These are phyloP conservation scores for Echeveria elegans DNA, from an alignment of 164 flowering plant species.

Conservation along the genomic window DNA sequence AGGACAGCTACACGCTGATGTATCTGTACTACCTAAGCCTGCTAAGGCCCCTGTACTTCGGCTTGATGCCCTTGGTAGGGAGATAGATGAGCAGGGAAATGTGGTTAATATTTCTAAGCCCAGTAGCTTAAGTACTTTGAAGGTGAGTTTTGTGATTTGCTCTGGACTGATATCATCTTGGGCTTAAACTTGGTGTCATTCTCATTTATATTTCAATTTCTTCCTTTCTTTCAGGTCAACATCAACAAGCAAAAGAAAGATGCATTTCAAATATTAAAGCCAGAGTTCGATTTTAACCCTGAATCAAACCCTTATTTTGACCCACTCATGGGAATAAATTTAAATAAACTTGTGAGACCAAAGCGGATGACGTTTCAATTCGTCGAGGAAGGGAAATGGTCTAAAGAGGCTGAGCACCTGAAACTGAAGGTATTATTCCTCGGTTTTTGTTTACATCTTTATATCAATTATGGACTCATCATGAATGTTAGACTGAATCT, in stretches of 20 bases:
- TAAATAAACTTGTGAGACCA: constrained; percentile 76
- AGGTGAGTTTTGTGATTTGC: constrained; percentile 40
- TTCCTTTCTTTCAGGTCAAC: constrained; percentile 90
- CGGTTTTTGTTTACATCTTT: neutral
- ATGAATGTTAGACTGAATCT: neutral
- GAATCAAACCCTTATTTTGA: constrained; percentile 87
- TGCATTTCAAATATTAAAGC: constrained; percentile 87
- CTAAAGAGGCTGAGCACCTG: constrained; percentile 77
- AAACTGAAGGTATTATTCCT: constrained; percentile 58
- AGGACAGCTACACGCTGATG: constrained; percentile 52
- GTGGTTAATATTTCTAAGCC: constrained; percentile 68
- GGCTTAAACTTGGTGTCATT: neutral
- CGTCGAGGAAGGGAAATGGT: constrained; percentile 99
- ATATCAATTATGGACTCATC: neutral
- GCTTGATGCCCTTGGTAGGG: constrained; percentile 91
- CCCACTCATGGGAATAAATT: constrained; percentile 74
- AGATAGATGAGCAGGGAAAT: constrained; percentile 96
- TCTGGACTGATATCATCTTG: neutral
- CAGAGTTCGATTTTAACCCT: constrained; percentile 82
- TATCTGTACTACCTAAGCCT: constrained; percentile 61
- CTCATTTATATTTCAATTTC: constrained; percentile 12
- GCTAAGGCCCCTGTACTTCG: constrained; percentile 95
- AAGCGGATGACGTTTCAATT: constrained; percentile 85
- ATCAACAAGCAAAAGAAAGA: constrained; percentile 98
- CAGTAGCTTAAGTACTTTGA: constrained; percentile 76